A percentile compares a stretch with the other conserved stretches of the same genome.
Conservation (phyloP, 2,329 filamentous ascomycete genomes). For the Pyricularia pennisetigena region DNA sequence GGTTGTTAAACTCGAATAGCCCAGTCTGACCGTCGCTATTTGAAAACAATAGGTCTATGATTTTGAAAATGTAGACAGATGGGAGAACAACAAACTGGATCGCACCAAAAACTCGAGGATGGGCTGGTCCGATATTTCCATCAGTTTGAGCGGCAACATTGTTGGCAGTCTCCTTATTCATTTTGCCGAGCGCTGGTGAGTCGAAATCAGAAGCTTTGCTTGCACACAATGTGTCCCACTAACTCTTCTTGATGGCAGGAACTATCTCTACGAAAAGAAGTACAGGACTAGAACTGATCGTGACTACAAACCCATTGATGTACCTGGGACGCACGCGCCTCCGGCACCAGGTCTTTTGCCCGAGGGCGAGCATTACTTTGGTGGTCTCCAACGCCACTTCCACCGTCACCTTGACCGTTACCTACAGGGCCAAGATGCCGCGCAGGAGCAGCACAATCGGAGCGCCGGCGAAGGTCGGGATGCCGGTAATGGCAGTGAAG, state of each 20-base stretch:
- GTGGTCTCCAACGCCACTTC: conserved; percentile 22
- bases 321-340: conserved; percentile 13
- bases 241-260: conserved; percentile 30
- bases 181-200: conserved; percentile 71
- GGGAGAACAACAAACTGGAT: conserved; percentile 80
- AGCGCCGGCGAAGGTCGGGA: conserved; percentile 6
- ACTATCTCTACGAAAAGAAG: conserved; percentile 80
- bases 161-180: conserved; percentile 67
- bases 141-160: conserved; percentile 66
- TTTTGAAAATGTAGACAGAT: conserved; percentile 67
- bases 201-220: not conserved
- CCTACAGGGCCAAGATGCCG: conserved; percentile 22
- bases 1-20: not conserved
- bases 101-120: conserved; percentile 71
- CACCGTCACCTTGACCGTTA: conserved; percentile 25
- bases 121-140: conserved; percentile 84
- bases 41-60: conserved; percentile 21
- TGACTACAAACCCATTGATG: conserved; percentile 32
- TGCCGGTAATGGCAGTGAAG: conserved; percentile 12
- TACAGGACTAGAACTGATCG: conserved; percentile 47
- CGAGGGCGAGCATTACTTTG: conserved; percentile 16
- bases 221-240: not conserved
- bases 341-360: conserved; percentile 12
- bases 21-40: not conserved
- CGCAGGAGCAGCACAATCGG: conserved; percentile 13